Evolutionary conservation across 164 flowering plant genomes (phyloP).

Genomic region (Kalanchoe fedtschenkoi): DNA sequence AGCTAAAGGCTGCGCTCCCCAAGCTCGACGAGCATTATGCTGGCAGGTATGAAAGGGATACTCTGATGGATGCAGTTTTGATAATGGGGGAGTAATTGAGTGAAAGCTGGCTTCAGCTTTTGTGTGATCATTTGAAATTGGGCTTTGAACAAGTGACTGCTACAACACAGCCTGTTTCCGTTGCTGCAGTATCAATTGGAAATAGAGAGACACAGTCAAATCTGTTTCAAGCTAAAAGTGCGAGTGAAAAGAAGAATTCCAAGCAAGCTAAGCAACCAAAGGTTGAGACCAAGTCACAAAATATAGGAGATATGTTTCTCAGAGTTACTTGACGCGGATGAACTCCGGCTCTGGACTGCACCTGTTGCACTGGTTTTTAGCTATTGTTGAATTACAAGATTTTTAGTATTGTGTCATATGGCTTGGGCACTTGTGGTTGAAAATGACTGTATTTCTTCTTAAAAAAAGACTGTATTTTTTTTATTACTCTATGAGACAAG

Average conservation of each 20-base stretch:
- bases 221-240: not conserved
- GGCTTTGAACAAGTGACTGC: not conserved
- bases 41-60: constrained; percentile 6
- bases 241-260: not conserved
- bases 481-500: too few species aligned
- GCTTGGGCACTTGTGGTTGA: too few species aligned
- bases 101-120: constrained; percentile 70
- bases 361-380: not conserved
- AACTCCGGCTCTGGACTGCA: too few species aligned
- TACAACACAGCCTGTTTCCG: not conserved
- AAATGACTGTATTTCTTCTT: too few species aligned
- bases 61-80: constrained; percentile 64
- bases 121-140: constrained; percentile 31
- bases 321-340: not conserved
- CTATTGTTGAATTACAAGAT: not conserved
- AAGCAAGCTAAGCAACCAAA: not conserved
- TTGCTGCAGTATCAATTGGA: not conserved
- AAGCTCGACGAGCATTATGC: not conserved
- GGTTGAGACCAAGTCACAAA: constrained; percentile 3
- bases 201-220: not conserved
- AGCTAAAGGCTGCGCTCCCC: not conserved
- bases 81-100: constrained; percentile 75
- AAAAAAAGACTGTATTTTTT: too few species aligned
- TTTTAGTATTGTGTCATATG: not conserved
- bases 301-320: constrained; percentile 6